phyloP scores from a whole-genome alignment of 225 moss, liverwort and hornwort species.

The Physcomitrellopsis africana region DNA sequence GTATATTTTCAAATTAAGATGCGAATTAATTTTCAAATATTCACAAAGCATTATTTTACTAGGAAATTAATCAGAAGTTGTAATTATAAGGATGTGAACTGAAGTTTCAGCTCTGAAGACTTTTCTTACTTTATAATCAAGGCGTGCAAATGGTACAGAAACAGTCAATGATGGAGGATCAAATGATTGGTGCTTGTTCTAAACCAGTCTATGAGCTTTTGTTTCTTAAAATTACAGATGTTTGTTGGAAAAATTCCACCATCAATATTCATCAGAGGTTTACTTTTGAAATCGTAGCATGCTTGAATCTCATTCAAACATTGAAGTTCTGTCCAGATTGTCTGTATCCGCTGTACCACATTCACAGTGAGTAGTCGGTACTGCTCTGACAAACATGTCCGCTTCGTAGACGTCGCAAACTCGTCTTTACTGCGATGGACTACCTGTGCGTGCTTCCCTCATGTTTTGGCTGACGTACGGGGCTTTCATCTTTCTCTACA shows the following conservation, averaged over 20 bases:
- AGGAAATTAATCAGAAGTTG: too few species aligned
- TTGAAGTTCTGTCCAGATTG: slow-evolving; percentile 43
- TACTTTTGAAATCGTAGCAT: slow-evolving; percentile 30
- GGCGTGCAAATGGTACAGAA: neutral
- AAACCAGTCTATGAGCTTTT: slow-evolving; percentile 7
- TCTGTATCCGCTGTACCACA: slow-evolving; percentile 25
- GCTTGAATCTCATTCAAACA: slow-evolving; percentile 48
- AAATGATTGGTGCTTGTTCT: neutral
- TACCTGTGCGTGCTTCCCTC: slow-evolving; percentile 51
- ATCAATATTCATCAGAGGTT: neutral
- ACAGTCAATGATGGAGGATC: neutral
- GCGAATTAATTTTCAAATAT: too few species aligned
- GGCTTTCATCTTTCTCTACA: slow-evolving; percentile 35
- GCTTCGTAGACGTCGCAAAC: slow-evolving; percentile 44
- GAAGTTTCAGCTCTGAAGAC: neutral
- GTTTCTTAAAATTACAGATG: neutral
- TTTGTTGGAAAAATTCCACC: neutral
- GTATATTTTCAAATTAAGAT: too few species aligned
- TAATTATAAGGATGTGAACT: too few species aligned
- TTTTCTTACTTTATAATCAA: slow-evolving; percentile 3
- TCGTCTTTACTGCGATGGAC: slow-evolving; percentile 43
- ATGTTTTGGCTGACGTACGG: slow-evolving; percentile 46
- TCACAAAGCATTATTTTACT: too few species aligned
- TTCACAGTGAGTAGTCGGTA: neutral
- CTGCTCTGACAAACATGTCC: slow-evolving; percentile 26